These are phyloP conservation scores for Tetrastigma voinierianum DNA, from an alignment of 164 flowering plant genomes.

Conservation along the genomic window DNA sequence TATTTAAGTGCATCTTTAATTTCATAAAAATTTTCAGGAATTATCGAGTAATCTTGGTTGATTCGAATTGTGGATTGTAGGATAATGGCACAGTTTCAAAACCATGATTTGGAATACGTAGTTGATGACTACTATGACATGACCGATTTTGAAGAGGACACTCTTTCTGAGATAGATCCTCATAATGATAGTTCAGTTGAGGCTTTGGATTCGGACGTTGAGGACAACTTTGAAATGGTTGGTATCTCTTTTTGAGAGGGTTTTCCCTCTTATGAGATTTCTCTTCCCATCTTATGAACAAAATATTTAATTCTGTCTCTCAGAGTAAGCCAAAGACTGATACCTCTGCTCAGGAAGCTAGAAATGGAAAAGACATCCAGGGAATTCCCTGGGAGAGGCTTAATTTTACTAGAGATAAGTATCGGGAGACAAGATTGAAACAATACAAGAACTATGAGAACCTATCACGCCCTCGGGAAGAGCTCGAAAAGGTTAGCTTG, in stretches of 20 bases:
- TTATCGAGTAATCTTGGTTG: too few relatives aligned
- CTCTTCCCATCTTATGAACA: not conserved
- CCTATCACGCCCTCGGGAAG: constrained; percentile 41
- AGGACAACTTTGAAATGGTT: constrained; percentile 57
- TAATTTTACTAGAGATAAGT: constrained; percentile 65
- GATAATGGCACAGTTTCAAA: constrained; percentile 53
- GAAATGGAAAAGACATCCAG: constrained; percentile 91
- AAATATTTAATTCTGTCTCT: constrained; percentile 7
- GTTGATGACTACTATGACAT: constrained; percentile 51
- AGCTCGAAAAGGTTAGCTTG: constrained; percentile 56
- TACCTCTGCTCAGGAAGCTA: constrained; percentile 83
- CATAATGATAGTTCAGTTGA: constrained; percentile 14
- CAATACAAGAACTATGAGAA: constrained; percentile 76
- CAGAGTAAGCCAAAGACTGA: constrained; percentile 68
- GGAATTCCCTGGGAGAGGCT: constrained; percentile 96
- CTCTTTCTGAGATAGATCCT: constrained; percentile 21
- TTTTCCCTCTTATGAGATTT: not conserved
- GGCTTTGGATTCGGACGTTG: constrained; percentile 45
- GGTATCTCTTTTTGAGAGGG: not conserved
- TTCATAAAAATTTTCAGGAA: too few relatives aligned
- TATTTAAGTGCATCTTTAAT: too few relatives aligned
- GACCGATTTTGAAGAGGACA: constrained; percentile 43
- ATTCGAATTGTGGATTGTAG: constrained; percentile 1
- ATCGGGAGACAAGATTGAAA: constrained; percentile 76
- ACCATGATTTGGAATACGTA: constrained; percentile 51